Base-by-base conservation (phyloP, 2,329 filamentous ascomycete species). In the Penicillium sp. region DNA sequence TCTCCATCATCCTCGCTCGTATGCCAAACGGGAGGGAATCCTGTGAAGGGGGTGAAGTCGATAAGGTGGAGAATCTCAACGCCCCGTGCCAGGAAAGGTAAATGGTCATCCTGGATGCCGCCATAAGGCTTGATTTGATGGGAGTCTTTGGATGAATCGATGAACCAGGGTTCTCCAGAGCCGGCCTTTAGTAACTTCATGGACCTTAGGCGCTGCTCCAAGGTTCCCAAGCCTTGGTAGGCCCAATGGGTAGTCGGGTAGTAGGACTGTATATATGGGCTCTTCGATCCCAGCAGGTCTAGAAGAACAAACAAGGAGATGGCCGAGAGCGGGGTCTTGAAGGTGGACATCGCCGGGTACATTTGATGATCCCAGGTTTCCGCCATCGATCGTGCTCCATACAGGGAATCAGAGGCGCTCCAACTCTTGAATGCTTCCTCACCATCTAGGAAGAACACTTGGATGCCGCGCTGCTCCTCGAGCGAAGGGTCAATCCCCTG, bases 191-290 rank as follows among this genome's bases (percentile, higher is more conserved):
- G 82, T 30, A 87, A 73, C 1, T 77, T 76, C 1, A 92, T 75
- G 9, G 78, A 73, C 30, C 91, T 84, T 68, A 96, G 78, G 24
- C 91, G 86, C 45, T 77, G 73, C 73, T 97, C 92, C 14, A 95
- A 74, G 2, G 75, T 73, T 1, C 89, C 87, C 77, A 97, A 83
- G 53, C 82, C 81, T 60, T 83, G 78, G 70, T 97, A 97, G 1
- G 92, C 91, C 92, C 92, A 96, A 69, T 97, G 92, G 0, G 92
- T 96, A 1, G 87, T 88, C 53, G 85, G 80, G 69, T 95, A 96
- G 74, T 92, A 96, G 0, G 90, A 95, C 1, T 90, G 90, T 1
- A 99, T 80, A 0, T 64, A 74, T 0, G 92, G 90, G 38, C 82
- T 71, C 10, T 81, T 73, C 0, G 83, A 75, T 8, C 94, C 94